These are phyloP conservation scores for Sordaria brevicollis DNA, from an alignment of 495 filamentous ascomycete genomes.

Conservation along the genomic window DNA sequence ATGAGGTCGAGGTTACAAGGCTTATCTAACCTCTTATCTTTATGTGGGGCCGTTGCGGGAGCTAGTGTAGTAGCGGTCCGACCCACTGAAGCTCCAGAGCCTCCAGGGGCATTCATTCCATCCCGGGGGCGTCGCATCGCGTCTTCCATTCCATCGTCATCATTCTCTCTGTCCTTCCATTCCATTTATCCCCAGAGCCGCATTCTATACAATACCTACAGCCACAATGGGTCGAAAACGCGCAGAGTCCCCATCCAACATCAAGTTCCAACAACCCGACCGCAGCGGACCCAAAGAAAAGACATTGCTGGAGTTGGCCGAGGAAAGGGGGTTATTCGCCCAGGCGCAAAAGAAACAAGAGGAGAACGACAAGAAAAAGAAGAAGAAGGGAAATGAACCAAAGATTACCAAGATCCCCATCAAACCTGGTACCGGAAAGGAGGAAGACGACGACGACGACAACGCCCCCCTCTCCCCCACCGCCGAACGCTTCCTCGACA, in stretches of 20 bases:
- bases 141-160: not conserved
- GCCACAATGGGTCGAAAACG: constrained; percentile 33
- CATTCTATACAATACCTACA: not conserved
- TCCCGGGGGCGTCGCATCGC: no score
- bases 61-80: not conserved
- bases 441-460: constrained; percentile 19
- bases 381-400: constrained; percentile 17
- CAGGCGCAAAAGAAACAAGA: constrained; percentile 22
- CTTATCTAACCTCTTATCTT: not conserved
- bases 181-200: not conserved
- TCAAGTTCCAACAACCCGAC: constrained; percentile 52
- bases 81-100: not conserved
- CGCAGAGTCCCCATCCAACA: constrained; percentile 35
- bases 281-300: constrained; percentile 40
- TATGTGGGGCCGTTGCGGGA: not conserved
- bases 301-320: constrained; percentile 55
- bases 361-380: constrained; percentile 17
- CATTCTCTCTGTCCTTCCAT: not conserved
- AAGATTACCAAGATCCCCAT: constrained; percentile 1
- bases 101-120: not conserved
- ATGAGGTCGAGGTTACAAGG: not conserved
- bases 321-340: constrained; percentile 44
- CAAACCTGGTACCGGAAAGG: constrained; percentile 12
- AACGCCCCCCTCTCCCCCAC: constrained; percentile 22
- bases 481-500: constrained; percentile 44